Evolutionary conservation across 768 basidiomycete species (phyloP).

Genomic region (Lactarius sanguifluus): DNA sequence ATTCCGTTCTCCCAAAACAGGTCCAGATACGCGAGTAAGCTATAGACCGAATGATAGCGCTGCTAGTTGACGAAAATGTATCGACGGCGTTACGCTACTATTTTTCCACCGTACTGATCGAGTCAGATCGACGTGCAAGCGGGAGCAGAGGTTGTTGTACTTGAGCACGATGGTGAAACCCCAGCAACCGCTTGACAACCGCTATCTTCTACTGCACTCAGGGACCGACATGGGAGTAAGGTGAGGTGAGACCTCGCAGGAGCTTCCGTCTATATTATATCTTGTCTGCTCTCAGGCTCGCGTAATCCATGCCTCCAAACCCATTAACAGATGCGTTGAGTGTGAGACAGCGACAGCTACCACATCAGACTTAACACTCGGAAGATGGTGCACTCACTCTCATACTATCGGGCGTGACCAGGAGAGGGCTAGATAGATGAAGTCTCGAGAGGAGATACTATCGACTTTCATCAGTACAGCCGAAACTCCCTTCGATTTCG

Average conservation of each 20-base stretch:
- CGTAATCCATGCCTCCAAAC: not conserved
- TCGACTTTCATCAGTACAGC: not conserved
- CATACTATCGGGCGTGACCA: not conserved
- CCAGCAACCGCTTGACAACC: not conserved
- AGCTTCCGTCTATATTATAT: not conserved
- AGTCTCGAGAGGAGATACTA: not conserved
- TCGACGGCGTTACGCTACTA: not conserved
- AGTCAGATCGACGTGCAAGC: not conserved
- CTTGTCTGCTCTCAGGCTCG: not conserved
- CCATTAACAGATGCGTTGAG: not conserved
- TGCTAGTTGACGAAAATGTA: not conserved
- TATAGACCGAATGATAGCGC: not conserved
- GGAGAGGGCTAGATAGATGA: not conserved
- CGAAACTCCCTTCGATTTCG: not conserved
- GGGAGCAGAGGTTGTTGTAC: not conserved
- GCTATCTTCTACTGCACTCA: not conserved
- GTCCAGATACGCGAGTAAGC: not conserved
- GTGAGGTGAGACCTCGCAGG: not conserved
- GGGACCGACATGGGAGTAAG: not conserved
- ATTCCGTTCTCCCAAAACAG: not conserved
- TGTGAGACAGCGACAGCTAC: not conserved
- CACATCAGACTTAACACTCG: not conserved
- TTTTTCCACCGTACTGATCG: not conserved
- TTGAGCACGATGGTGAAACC: not conserved
- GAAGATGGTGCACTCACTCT: not conserved